Base-by-base conservation (phyloP, 495 filamentous ascomycete genomes). In the Usnea hakonensis region DNA sequence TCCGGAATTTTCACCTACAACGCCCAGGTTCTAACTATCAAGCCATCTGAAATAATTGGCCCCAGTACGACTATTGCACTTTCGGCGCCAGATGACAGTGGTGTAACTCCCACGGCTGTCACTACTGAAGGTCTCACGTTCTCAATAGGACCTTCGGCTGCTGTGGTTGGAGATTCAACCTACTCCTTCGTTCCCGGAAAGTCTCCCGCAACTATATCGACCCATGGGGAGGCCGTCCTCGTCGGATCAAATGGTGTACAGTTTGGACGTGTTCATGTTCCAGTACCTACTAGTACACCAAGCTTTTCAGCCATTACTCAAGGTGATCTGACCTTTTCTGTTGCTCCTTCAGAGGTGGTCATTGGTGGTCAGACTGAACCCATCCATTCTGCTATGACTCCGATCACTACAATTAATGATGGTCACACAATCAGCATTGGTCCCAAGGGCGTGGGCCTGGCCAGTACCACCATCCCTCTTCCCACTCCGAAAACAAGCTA, bases 371-470 rank as follows among this genome's bases (percentile, higher is more conserved):
- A 74, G 21, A 73, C 80, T 8, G 77, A 79, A 64, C 74, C 71
- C 0, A 70, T 82, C 52, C 56, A 61, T n/a, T 26, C 65, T n/a
- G 63, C 64, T 21, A 72, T 71, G 9, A 60, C 66, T 17, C 65
- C 72, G 0, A 73, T 76, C n/a, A 69, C 74, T 2, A 78, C 73
- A 0, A 64, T 75, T 0, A 60, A 79, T 17, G 64, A 66, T 58
- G 79, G 76, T 7, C 73, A 83, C 44, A 78, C 75, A 2, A 56
- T 85, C 55, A 76, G 75, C 30, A 64, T 85, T 26, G 77, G 77
- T 5, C 71, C 81, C 3, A 60, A 64, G 16, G 77, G 73, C 40
- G 69, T 83, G 41, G 69, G 69, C 6, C 66, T 73, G 10, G 71
- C 72, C 41, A 69, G 67, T 10, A 72, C 74, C 19, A 79, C 75